Base-by-base conservation (phyloP, 139 green algal species). In the Chara braunii region DNA sequence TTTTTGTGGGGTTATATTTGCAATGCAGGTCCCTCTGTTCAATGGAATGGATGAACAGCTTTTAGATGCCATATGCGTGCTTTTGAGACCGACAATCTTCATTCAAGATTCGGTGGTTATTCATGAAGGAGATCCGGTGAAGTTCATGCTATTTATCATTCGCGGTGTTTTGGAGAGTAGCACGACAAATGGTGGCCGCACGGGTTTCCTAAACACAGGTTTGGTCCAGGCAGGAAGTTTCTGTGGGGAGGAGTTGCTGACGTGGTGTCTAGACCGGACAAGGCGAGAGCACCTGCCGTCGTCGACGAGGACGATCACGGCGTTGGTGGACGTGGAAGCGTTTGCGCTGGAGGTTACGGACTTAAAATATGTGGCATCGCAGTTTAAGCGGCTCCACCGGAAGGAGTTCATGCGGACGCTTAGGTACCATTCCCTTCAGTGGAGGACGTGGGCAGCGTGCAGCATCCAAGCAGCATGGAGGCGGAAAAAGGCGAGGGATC, bases 201-300 rank as follows among this genome's bases (percentile, higher is more conserved):
- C 65, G 6, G 65, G 54, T 3, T 69, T 70, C 57, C 30, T 72
- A 29, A 60, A 72, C 56, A 60, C 28, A 11, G 18, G 33, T 12
- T 2, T 43, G 3, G 45, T 74, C 14, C n/a, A 7, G 23, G 31
- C 44, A 26, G 65, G 65, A 1, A 2, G 68, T 2, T 56, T 74
- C 12, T 31, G 45, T 34, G 65, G 65, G 26, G 65, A 74, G 54
- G 65, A 74, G 65, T 57, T 74, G 29, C 54, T 74, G 3, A 57
- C 50, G 5, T 61, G 28, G 22, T 74, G 33, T 50, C 40, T 74
- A 4, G 65, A 74, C n/a, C n/a, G n/a, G n/a, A n/a, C n/a, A n/a
- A n/a, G n/a, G n/a, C n/a, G n/a, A n/a, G 33, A 60, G n/a, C 30
- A 26, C 23, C 32, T 64, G n/a, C 55, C 55, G 1, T 18, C 14